Evolutionary conservation across 1,139 yeast species (phyloP).

Genomic region (Candida glucosophila): DNA sequence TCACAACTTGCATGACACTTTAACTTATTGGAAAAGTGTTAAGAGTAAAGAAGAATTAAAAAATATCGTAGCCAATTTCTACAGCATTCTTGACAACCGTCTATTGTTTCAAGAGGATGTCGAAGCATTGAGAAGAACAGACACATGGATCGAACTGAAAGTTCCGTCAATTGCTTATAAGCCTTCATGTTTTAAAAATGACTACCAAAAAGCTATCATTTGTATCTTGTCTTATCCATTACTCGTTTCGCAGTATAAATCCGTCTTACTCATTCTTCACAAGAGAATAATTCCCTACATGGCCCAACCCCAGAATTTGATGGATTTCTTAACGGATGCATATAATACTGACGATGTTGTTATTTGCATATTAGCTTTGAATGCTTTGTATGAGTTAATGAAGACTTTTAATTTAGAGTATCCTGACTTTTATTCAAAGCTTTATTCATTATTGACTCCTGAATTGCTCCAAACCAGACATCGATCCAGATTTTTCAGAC

Average conservation of each 20-base stretch:
- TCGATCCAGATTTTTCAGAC: conserved; percentile 79
- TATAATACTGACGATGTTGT: conserved; percentile 59
- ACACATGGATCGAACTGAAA: conserved; percentile 24
- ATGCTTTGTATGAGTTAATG: conserved; percentile 83
- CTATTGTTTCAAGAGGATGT: conserved; percentile 15
- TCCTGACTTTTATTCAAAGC: conserved; percentile 79
- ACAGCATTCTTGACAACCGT: conserved; percentile 27
- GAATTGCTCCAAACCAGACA: conserved; percentile 68
- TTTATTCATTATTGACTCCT: conserved; percentile 73
- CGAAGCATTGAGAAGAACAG: conserved; percentile 24
- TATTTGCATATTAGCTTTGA: conserved; percentile 72
- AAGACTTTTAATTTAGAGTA: conserved; percentile 78
- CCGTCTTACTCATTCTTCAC: conserved; percentile 63
- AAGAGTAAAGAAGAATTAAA: conserved; percentile 12
- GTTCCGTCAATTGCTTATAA: conserved; percentile 53
- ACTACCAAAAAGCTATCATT: conserved; percentile 66
- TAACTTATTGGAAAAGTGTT: conserved; percentile 14
- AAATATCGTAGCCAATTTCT: conserved; percentile 28
- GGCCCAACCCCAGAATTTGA: conserved; percentile 69
- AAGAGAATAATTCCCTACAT: conserved; percentile 77
- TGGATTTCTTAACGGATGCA: conserved; percentile 91
- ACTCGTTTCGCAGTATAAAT: conserved; percentile 56
- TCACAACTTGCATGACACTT: conserved; percentile 15
- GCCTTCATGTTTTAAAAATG: conserved; percentile 48
- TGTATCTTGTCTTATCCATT: conserved; percentile 42